Evolutionary conservation across 2,329 filamentous ascomycete genomes (phyloP), one percentile per base, ranked within the genome.

Genomic region (Stromatinia cepivora): DNA sequence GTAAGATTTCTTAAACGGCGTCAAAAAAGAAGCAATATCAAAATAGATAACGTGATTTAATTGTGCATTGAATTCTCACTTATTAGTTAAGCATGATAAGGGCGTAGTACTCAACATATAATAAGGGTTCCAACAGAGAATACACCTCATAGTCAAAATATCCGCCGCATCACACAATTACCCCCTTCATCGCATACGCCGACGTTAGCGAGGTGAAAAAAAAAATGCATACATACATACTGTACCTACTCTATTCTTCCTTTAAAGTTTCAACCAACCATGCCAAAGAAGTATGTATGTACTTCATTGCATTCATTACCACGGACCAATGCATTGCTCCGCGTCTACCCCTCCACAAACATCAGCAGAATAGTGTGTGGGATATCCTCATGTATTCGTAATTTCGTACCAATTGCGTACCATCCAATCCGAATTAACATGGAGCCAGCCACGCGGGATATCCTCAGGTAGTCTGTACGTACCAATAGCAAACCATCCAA

Each of bases 261-360:
- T n/a, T n/a, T n/a, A n/a, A n/a, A n/a, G n/a, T n/a, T n/a, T n/a
- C 3, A 34, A 11, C 10, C 22, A 50, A 50, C 22, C 48, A 42
- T 42, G 39, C 39, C 39, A 42, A 17, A 42, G 39, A 42, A 6
- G 6, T 42, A 42, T 42, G 34, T 34, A 34, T 34, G 39, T 50
- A 50, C n/a, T 1, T 50, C 48, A 50, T 50, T n/a, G n/a, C 48
- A 10, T 1, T 50, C 48, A 50, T 50, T n/a, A 22, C 48, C 48
- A n/a, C 48, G 13, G 15, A 59, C 36, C 22, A 10, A 62, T 62
- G 45, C 45, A 62, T 62, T 62, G n/a, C 59, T 48, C 59, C 45
- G 59, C 45, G 28, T 62, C 59, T 50, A 50, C 45, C 45, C 45
- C 59, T 36, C 45, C 59, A 62, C 42, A 36, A 25, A 62, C 59